Evolutionary conservation across 2,329 filamentous ascomycete species (phyloP).

Genomic region (Colletotrichum echinochloae): DNA sequence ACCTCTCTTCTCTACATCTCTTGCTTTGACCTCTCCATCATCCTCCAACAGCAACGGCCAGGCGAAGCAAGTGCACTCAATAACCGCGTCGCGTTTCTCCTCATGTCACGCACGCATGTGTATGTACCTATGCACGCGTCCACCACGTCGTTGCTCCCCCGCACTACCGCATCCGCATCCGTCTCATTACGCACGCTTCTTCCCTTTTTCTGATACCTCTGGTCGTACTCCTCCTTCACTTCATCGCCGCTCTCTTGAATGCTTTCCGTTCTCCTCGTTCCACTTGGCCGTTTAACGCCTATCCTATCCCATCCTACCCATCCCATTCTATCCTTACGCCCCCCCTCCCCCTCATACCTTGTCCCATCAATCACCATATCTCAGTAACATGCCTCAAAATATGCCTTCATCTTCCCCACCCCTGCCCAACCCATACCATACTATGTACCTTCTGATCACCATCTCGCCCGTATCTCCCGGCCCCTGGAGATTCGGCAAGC

Average conservation of each 20-base stretch:
- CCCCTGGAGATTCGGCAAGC: slow-evolving; percentile 4
- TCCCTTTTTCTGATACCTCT: not conserved
- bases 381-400: slow-evolving; percentile 4
- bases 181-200: slow-evolving; percentile 1
- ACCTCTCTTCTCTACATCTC: not conserved
- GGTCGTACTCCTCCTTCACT: slow-evolving; percentile 2
- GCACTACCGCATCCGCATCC: not conserved
- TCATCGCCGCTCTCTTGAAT: slow-evolving; percentile 19
- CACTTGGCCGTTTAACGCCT: slow-evolving; percentile 7
- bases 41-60: not conserved
- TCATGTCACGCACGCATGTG: not conserved
- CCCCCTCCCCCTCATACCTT: not conserved
- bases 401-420: not conserved
- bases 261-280: not conserved
- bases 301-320: not conserved
- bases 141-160: not conserved
- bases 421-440: not conserved
- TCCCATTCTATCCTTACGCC: not conserved
- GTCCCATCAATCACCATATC: slow-evolving; percentile 2
- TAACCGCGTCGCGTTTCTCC: not conserved
- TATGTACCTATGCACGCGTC: not conserved
- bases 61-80: no score
- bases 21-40: not conserved
- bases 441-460: not conserved
- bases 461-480: not conserved